Evolutionary conservation across 2,329 filamentous ascomycete species (phyloP).

Genomic region (Monilinia fructicola): DNA sequence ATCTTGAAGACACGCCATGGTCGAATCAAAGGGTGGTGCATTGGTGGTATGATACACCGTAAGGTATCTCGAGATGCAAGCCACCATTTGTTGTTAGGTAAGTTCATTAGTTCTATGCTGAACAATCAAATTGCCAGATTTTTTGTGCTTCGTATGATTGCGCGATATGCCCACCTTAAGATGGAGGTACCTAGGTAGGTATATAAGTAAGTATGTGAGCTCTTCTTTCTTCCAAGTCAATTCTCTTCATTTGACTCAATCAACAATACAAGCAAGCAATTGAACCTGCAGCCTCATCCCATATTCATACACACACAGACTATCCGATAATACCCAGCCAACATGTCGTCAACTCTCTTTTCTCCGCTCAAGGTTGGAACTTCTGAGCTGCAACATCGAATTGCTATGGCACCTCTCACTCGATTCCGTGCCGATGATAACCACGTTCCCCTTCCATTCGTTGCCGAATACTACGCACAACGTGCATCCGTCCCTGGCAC

Average conservation of each 20-base stretch:
- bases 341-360: constrained; percentile 43
- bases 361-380: constrained; percentile 46
- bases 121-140: neutral
- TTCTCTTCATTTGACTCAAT: neutral
- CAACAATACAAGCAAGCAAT: neutral
- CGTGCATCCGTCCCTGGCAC: constrained; percentile 52
- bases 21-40: too few relatives aligned
- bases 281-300: neutral
- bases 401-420: constrained; percentile 60
- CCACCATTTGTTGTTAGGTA: neutral
- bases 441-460: constrained; percentile 48
- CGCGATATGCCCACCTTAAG: neutral
- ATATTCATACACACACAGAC: neutral
- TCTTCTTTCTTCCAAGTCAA: neutral
- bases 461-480: constrained; percentile 55
- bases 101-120: neutral
- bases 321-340: neutral
- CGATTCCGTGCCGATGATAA: constrained; percentile 50
- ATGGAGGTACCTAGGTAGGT: too few relatives aligned
- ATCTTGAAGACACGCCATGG: neutral
- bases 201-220: constrained; percentile 6
- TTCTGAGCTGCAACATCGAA: constrained; percentile 44
- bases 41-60: too few relatives aligned
- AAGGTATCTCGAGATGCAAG: neutral
- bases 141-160: neutral